Conservation (phyloP, 768 basidiomycete genomes). For the Hericium erinaceus region DNA sequence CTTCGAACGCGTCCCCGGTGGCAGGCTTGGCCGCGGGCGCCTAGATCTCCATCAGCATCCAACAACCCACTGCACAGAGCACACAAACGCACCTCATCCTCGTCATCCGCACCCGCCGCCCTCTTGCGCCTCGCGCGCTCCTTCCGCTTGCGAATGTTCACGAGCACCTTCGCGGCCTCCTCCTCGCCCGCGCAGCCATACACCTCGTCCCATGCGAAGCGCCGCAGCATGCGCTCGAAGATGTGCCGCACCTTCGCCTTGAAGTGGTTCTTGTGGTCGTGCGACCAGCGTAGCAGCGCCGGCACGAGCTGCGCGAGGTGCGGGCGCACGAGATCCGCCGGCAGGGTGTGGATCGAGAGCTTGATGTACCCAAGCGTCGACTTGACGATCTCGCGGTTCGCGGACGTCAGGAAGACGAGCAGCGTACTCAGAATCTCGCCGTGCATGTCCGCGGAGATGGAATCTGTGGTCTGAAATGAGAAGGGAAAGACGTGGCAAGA, state of each 20-base stretch:
- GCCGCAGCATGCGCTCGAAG: constrained; percentile 88
- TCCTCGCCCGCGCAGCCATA: constrained; percentile 66
- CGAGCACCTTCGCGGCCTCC: constrained; percentile 78
- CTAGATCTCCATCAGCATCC: background rate
- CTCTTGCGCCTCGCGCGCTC: constrained; percentile 89
- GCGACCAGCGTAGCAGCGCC: constrained; percentile 82
- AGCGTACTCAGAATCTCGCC: constrained; percentile 80
- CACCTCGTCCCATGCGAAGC: constrained; percentile 84
- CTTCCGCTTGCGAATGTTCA: constrained; percentile 94
- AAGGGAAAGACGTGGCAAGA: too few relatives aligned
- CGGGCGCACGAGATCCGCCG: constrained; percentile 60
- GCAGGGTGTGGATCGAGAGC: constrained; percentile 80
- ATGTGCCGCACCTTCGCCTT: constrained; percentile 95
- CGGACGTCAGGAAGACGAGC: constrained; percentile 83
- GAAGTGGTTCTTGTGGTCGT: constrained; percentile 99
- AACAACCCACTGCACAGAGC: background rate
- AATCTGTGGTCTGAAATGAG: constrained; percentile 33
- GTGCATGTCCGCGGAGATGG: constrained; percentile 62
- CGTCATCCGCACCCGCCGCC: constrained; percentile 41
- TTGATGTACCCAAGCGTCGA: constrained; percentile 93
- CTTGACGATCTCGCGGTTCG: constrained; percentile 97
- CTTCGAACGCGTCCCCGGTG: constrained; percentile 86
- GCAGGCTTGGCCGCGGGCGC: constrained; percentile 29
- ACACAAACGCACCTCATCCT: constrained; percentile 30
- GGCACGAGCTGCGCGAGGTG: constrained; percentile 75